Evolutionary conservation across 2,329 filamentous ascomycete genomes (phyloP).

Genomic region (Epicoccum nigrum): DNA sequence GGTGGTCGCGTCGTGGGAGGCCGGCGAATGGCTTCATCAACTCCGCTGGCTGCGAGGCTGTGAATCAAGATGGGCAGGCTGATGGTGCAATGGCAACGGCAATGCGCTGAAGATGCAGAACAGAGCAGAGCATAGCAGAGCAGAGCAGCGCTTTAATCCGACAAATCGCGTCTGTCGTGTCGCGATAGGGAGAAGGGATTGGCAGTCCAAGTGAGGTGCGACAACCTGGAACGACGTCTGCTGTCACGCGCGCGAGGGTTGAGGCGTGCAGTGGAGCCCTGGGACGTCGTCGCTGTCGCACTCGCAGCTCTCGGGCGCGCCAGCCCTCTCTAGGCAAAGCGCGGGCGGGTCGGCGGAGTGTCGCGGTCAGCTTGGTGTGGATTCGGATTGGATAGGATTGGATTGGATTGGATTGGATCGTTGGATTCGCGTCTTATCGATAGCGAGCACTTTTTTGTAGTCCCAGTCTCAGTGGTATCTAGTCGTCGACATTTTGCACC

Average conservation of each 20-base stretch:
- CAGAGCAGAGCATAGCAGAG: too few relatives aligned
- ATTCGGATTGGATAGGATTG: too few relatives aligned
- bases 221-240: not conserved
- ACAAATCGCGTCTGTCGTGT: too few relatives aligned
- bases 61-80: not conserved
- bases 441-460: conserved; percentile 9
- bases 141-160: too few relatives aligned
- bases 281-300: not conserved
- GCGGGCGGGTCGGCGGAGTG: not conserved
- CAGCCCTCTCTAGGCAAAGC: too few relatives aligned
- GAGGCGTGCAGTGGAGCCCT: not conserved
- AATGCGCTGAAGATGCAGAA: too few relatives aligned
- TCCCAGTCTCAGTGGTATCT: too few relatives aligned
- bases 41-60: conserved; percentile 26
- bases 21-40: conserved; percentile 48
- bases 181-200: too few relatives aligned
- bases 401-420: too few relatives aligned
- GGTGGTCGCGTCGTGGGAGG: conserved; percentile 43
- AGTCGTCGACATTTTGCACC: conserved; percentile 2
- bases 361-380: too few relatives aligned
- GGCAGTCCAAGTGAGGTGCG: too few relatives aligned
- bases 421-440: conserved; percentile 4
- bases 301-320: too few relatives aligned
- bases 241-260: conserved; percentile 6
- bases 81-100: not conserved